Base-by-base conservation (phyloP, 441 rosid species). In the Daphne laureola region DNA sequence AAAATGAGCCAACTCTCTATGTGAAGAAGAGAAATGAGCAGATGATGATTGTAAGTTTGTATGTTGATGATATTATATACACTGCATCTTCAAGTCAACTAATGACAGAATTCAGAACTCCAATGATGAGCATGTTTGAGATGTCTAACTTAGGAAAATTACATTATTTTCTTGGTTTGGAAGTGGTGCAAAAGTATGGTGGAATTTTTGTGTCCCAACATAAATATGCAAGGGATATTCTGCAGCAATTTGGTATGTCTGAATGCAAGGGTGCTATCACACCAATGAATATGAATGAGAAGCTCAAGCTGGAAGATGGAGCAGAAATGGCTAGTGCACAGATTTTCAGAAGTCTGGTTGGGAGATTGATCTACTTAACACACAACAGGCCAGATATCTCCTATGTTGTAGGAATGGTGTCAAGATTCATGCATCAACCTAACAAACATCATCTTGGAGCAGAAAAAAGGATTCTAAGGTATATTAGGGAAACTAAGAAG, bases 381-480 rank as follows among this genome's bases (percentile, higher is more conserved):
- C 4, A 16, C 16, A 40, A 8, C 36, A 53, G 31, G 41, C 46
- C 2, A 17, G 4, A 38, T 36, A 16, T 53, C 3, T 11, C 18
- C 1, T 40, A 11, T 53, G 25, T 17, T 3, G 8, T 2, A 12
- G 18, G 11, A 13, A 4, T 36, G 4, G 14, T 40, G 3, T 53
- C 57, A 6, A 53, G 57, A 16, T 53, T 40, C n/a, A 53, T 53
- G 27, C 26, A 52, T 36, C 4, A 4, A n/a, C 26, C 31, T 2
- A 53, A 5, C 23, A 43, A 53, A 4, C 11, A 5, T 1, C 17
- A 53, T 13, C 12, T 36, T 38, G 57, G 46, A 36, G 44, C 12
- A 36, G 16, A 12, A 35, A 41, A 41, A 16, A 17, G 18, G 7
- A 31, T 31, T 31, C 9, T 31, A 2, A 7, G 11, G 9, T 31